Conservation (phyloP, 148 eudicot species). For the Rhododendron vialii region DNA sequence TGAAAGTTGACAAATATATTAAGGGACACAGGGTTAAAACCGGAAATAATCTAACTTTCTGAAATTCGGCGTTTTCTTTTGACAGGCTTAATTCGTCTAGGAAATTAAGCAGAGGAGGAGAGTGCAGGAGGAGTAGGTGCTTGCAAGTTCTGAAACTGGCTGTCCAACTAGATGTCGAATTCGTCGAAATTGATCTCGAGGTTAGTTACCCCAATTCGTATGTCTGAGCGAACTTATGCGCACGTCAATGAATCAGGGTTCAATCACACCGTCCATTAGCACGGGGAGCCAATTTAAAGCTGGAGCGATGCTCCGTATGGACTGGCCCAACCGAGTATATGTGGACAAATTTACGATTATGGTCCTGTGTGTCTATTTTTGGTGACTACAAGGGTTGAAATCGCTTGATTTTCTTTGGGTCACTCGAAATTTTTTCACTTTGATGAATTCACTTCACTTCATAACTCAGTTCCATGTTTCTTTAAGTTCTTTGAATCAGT, state of each 20-base stretch:
- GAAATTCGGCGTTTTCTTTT: neutral
- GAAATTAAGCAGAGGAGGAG: neutral
- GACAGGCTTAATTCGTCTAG: constrained; percentile 12
- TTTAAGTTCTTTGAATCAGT: neutral
- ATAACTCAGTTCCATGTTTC: neutral
- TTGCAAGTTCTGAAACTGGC: constrained; percentile 35
- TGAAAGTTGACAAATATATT: too few species aligned
- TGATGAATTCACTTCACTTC: neutral
- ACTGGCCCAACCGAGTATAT: too few species aligned
- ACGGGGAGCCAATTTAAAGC: too few species aligned
- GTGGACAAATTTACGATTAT: too few species aligned
- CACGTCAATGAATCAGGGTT: too few species aligned
- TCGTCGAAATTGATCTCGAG: constrained; percentile 52
- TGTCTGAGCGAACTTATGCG: neutral
- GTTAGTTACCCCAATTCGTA: constrained; percentile 7
- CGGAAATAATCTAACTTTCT: neutral
- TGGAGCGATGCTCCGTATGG: too few species aligned
- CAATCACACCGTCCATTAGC: too few species aligned
- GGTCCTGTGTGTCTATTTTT: neutral
- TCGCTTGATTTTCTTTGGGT: neutral
- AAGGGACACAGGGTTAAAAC: neutral
- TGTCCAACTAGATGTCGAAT: constrained; percentile 47
- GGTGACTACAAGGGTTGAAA: neutral
- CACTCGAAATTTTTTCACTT: neutral
- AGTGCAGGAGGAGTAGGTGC: constrained; percentile 10